Percentiles rank a stretch among this genome's conserved stretches.
These are phyloP conservation scores for Talinum fruticosum DNA, from an alignment of 148 eudicot genomes.

Conservation along the genomic window DNA sequence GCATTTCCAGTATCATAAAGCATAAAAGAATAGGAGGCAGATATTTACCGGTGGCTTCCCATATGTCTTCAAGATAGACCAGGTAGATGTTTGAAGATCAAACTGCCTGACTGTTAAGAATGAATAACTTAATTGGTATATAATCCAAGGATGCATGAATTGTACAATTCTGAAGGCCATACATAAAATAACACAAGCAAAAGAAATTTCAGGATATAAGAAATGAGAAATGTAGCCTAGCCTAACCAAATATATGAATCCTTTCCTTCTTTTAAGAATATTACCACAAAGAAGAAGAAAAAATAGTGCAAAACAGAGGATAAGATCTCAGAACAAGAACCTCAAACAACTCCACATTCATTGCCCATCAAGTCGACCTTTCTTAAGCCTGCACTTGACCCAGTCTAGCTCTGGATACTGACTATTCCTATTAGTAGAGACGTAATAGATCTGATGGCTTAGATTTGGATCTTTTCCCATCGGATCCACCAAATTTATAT, in stretches of 20 bases:
- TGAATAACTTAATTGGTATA: not conserved
- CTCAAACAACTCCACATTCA: not conserved
- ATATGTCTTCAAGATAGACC: slow-evolving; percentile 93
- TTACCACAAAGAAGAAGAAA: not conserved
- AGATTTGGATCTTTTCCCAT: not conserved
- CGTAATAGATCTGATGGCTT: not conserved
- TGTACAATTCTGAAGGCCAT: not conserved
- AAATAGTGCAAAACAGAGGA: not conserved
- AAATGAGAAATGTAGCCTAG: not conserved
- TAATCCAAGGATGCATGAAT: slow-evolving; percentile 1
- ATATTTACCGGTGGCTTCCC: slow-evolving; percentile 91
- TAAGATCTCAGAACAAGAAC: not conserved
- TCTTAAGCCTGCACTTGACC: not conserved
- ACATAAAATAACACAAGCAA: not conserved
- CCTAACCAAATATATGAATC: not conserved
- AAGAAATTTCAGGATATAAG: not conserved
- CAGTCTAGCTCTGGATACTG: not conserved
- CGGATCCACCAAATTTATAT: not conserved
- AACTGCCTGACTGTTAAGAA: slow-evolving; percentile 75
- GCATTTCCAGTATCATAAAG: not conserved
- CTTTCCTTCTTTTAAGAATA: not conserved
- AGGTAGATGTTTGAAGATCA: slow-evolving; percentile 73
- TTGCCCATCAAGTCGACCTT: not conserved
- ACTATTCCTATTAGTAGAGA: not conserved
- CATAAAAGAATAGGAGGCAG: slow-evolving; percentile 9